Evolutionary conservation across 1,139 yeast genomes (phyloP).

Genomic region (Candida tropicalis): DNA sequence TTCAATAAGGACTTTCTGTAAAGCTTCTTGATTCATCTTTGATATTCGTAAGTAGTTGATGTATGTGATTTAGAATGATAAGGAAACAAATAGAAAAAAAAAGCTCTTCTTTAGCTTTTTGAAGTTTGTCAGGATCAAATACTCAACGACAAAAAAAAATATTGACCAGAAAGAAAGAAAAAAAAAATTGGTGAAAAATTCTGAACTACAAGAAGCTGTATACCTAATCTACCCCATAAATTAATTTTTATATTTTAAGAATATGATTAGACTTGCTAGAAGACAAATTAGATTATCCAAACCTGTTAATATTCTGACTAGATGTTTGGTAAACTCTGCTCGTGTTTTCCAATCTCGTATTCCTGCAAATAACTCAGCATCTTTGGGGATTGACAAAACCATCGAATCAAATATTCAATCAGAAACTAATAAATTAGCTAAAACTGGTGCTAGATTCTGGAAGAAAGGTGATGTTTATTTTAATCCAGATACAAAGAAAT

Average conservation of each 20-base stretch:
- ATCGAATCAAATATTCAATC: constrained; percentile 55
- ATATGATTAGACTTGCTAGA: constrained; percentile 4
- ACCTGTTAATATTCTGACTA: constrained; percentile 3
- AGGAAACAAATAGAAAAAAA: background rate
- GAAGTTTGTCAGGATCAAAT: background rate
- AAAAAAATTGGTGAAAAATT: constrained; percentile 3
- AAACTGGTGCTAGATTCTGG: constrained; percentile 83
- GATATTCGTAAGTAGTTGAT: no score
- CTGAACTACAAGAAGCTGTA: no score
- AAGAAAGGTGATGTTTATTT: constrained; percentile 61
- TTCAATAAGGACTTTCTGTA: constrained; percentile 57
- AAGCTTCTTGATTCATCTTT: constrained; percentile 52
- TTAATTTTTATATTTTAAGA: constrained; percentile 2
- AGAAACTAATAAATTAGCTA: constrained; percentile 72
- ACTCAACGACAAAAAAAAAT: constrained; percentile 1
- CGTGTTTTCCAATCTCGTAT: constrained; percentile 3
- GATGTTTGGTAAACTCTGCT: background rate
- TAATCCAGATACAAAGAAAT: constrained; percentile 30
- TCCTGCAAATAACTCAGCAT: constrained; percentile 6
- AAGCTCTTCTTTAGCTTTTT: no score
- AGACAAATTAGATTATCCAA: background rate
- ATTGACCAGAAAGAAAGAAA: background rate
- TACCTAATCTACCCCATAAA: no score
- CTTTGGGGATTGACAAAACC: constrained; percentile 43
- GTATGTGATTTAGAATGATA: background rate